Conservation (phyloP, 179 eudicot genomes). For the Carnegiea gigantea region DNA sequence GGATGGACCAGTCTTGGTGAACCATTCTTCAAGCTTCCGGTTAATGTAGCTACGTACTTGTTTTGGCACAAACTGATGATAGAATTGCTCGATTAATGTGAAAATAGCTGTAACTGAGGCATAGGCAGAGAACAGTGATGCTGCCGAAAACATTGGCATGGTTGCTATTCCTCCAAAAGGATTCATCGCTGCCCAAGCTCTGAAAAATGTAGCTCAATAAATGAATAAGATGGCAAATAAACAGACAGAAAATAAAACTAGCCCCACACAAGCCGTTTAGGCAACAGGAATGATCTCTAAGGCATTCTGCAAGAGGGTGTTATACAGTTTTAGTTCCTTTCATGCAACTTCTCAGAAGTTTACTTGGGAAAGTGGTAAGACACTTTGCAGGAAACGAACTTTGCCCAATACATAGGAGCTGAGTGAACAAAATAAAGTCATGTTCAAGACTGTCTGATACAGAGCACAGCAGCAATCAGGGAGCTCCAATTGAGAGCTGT, state of each 20-base stretch:
- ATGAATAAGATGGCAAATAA: neutral
- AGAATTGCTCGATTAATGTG: conserved; percentile 45
- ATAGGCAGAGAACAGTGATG: conserved; percentile 47
- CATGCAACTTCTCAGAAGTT: neutral
- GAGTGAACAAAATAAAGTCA: neutral
- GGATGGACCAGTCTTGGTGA: conserved; percentile 17
- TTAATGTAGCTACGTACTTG: conserved; percentile 35
- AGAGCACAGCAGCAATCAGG: conserved; percentile 1
- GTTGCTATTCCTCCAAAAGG: conserved; percentile 18
- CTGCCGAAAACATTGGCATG: conserved; percentile 33
- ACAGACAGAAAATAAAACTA: neutral
- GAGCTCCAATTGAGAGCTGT: neutral
- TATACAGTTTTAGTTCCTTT: neutral
- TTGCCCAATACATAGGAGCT: neutral
- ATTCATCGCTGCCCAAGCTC: conserved; percentile 15
- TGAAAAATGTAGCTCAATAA: neutral
- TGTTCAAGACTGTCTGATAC: neutral
- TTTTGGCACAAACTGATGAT: conserved; percentile 45
- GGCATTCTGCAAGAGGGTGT: neutral
- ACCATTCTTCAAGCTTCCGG: conserved; percentile 24
- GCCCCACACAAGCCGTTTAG: neutral
- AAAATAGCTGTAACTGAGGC: conserved; percentile 53
- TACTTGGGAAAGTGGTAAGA: neutral
- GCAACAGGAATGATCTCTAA: neutral
- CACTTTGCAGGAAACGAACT: neutral